Percentiles rank a stretch among this genome's conserved stretches.
These are phyloP conservation scores for Hypoxylon sp. DNA, from an alignment of 2,329 filamentous ascomycete species.

Conservation along the genomic window DNA sequence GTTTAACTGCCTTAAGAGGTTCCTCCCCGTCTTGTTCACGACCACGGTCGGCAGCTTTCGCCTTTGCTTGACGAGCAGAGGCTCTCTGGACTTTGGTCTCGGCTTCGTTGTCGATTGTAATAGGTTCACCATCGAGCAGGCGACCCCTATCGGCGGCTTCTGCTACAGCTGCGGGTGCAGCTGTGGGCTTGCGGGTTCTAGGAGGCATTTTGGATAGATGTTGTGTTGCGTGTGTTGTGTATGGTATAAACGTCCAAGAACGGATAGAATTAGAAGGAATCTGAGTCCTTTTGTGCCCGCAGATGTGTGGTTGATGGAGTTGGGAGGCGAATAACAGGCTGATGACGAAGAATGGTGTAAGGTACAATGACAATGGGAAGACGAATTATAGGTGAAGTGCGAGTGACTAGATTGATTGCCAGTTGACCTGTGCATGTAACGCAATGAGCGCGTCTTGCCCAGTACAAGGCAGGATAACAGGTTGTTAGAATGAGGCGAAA, in stretches of 20 bases:
- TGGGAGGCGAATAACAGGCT: not conserved
- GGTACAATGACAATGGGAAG: not conserved
- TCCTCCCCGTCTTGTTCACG: not conserved
- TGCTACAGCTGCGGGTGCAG: slow-evolving; percentile 19
- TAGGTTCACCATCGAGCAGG: not conserved
- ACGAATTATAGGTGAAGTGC: not conserved
- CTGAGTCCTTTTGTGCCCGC: slow-evolving; percentile 3
- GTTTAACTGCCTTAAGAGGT: not conserved
- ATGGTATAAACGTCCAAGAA: not conserved
- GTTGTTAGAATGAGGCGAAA: not conserved
- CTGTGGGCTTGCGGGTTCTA: slow-evolving; percentile 38
- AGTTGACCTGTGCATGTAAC: slow-evolving; percentile 5
- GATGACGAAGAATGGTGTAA: not conserved
- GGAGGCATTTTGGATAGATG: slow-evolving; percentile 35
- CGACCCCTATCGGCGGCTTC: not conserved
- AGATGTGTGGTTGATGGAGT: slow-evolving; percentile 1
- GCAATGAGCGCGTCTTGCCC: slow-evolving; percentile 25
- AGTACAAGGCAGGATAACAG: not conserved
- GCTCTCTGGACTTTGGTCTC: not conserved
- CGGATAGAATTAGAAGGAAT: not conserved
- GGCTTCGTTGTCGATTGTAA: not conserved
- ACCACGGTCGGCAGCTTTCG: not conserved
- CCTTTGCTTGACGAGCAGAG: not conserved
- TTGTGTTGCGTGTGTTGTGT: slow-evolving; percentile 1
- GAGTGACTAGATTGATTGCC: not conserved